Evolutionary conservation across 495 filamentous ascomycete genomes (phyloP).

Genomic region (Entonaema liquescens): DNA sequence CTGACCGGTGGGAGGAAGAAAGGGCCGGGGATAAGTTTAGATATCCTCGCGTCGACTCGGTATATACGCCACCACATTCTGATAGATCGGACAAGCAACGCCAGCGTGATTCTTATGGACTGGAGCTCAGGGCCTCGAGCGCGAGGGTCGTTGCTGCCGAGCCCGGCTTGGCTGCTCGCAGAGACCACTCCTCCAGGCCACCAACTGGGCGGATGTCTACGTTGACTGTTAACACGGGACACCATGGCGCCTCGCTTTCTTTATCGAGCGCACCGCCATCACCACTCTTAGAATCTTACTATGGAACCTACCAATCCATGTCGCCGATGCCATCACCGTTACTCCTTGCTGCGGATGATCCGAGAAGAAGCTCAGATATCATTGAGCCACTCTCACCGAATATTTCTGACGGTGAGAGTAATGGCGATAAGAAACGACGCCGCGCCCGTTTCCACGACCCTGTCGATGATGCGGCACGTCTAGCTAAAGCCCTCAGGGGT

Average conservation of each 20-base stretch:
- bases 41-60: conserved; percentile 51
- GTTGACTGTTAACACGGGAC: conserved; percentile 54
- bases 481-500: conserved; percentile 78
- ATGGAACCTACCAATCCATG: conserved; percentile 92
- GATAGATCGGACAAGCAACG: conserved; percentile 17
- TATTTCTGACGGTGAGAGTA: conserved; percentile 49
- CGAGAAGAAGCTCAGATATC: conserved; percentile 43
- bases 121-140: conserved; percentile 39
- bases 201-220: conserved; percentile 59
- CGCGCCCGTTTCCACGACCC: conserved; percentile 79
- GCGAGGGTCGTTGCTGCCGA: conserved; percentile 51
- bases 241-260: conserved; percentile 50
- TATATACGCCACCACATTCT: conserved; percentile 21
- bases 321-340: conserved; percentile 91
- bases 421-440: conserved; percentile 57
- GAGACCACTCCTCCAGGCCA: conserved; percentile 57
- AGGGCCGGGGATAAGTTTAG: conserved; percentile 54
- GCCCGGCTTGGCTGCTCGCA: conserved; percentile 41
- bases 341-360: conserved; percentile 52
- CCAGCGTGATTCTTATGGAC: conserved; percentile 44
- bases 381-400: conserved; percentile 55
- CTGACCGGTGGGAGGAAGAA: conserved; percentile 61
- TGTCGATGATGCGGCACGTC: conserved; percentile 74
- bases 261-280: conserved; percentile 73
- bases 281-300: conserved; percentile 90